Conservation (phyloP, 1,284 basidiomycete genomes). For the Irpex sp. region DNA sequence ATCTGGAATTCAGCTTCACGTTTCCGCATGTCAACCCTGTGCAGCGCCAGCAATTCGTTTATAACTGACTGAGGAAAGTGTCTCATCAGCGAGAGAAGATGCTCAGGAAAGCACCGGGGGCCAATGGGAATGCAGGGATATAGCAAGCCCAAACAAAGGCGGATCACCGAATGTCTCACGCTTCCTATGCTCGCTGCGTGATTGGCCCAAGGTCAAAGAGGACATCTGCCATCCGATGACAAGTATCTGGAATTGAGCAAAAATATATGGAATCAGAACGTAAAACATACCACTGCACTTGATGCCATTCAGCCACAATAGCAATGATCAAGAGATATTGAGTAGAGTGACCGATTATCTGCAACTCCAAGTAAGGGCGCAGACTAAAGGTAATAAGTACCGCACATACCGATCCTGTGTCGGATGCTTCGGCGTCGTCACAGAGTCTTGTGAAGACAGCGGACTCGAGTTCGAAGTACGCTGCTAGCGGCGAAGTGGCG, state of each 20-base stretch:
- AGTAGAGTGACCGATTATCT: too few species aligned
- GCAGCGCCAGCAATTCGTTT: constrained; percentile 5
- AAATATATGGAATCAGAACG: not conserved
- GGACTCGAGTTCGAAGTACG: too few species aligned
- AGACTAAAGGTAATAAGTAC: too few species aligned
- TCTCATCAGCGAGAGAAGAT: constrained; percentile 1
- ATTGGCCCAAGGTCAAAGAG: not conserved
- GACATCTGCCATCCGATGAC: not conserved
- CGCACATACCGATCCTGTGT: too few species aligned
- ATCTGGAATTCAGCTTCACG: constrained; percentile 5
- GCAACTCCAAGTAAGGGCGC: too few species aligned
- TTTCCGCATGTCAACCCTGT: not conserved
- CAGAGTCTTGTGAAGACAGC: too few species aligned
- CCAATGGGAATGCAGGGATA: not conserved
- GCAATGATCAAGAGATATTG: too few species aligned
- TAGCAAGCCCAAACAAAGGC: not conserved
- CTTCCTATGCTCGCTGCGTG: not conserved
- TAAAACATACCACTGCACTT: constrained; percentile 8
- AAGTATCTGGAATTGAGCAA: constrained; percentile 5
- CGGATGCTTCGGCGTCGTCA: too few species aligned
- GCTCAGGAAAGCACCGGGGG: not conserved
- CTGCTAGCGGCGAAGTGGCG: too few species aligned
- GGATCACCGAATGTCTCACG: not conserved
- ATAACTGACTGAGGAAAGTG: not conserved
- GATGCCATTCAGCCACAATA: constrained; percentile 21